Conservation (phyloP, 73 alveolate species). For the Tetrahymena borealis region DNA sequence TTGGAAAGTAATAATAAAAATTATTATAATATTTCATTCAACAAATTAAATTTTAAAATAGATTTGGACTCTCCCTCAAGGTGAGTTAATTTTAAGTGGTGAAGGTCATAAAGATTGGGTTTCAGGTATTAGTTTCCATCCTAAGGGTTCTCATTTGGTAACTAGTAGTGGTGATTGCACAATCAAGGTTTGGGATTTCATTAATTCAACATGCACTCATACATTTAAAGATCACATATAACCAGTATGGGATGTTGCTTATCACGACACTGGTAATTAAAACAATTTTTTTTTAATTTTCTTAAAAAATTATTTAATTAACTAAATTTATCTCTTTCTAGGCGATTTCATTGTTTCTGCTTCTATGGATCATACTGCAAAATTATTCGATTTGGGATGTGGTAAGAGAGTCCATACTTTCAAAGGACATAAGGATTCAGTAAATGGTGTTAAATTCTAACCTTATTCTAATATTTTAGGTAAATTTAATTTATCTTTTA, state of each 20-base stretch:
- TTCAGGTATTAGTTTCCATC: conserved; percentile 95
- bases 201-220: conserved; percentile 93
- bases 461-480: conserved; percentile 87
- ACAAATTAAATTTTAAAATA: background rate
- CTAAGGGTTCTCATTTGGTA: conserved; percentile 91
- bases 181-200: conserved; percentile 97
- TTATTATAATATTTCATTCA: background rate
- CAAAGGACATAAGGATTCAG: conserved; percentile 99
- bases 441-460: conserved; percentile 89
- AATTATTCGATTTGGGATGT: conserved; percentile 87
- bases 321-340: conserved; percentile 61
- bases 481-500: background rate
- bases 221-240: conserved; percentile 97
- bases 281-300: background rate
- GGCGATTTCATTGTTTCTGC: conserved; percentile 96
- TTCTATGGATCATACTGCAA: conserved; percentile 97
- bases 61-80: conserved; percentile 32
- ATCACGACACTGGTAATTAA: conserved; percentile 8
- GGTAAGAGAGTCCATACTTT: conserved; percentile 88
- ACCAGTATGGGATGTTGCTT: conserved; percentile 88
- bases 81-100: conserved; percentile 98
- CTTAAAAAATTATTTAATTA: background rate
- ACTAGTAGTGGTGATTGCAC: conserved; percentile 98
- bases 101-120: conserved; percentile 99
- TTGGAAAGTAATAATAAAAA: conserved; percentile 89